Conservation (phyloP, 768 basidiomycete species). For the Lactarius akahatsu region DNA sequence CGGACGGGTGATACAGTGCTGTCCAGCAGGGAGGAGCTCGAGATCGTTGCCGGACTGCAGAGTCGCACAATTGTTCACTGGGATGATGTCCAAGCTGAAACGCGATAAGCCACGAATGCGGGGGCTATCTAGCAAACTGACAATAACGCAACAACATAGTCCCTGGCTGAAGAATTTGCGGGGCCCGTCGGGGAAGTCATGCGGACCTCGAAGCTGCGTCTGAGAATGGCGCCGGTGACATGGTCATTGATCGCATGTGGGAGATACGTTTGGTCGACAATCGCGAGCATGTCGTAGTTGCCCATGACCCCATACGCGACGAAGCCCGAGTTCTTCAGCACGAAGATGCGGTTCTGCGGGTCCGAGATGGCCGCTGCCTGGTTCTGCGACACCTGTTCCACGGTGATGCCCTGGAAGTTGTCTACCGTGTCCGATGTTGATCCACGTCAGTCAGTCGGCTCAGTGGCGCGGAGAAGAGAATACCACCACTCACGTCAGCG, state of each 20-base stretch:
- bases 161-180: slow-evolving; percentile 44
- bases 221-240: slow-evolving; percentile 61
- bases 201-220: slow-evolving; percentile 73
- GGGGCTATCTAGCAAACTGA: slow-evolving; percentile 35
- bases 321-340: slow-evolving; percentile 76
- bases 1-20: slow-evolving; percentile 82
- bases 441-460: too few species aligned
- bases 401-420: slow-evolving; percentile 73
- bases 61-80: slow-evolving; percentile 84
- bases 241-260: slow-evolving; percentile 57
- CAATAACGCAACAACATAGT: slow-evolving; percentile 77
- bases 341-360: slow-evolving; percentile 75
- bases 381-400: slow-evolving; percentile 88
- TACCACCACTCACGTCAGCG: slow-evolving; percentile 49
- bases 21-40: slow-evolving; percentile 74
- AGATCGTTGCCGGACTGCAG: slow-evolving; percentile 80
- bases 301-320: slow-evolving; percentile 77
- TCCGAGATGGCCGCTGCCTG: slow-evolving; percentile 78
- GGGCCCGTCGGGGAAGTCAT: slow-evolving; percentile 56
- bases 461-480: too few species aligned
- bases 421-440: slow-evolving; percentile 68
- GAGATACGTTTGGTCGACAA: slow-evolving; percentile 84
- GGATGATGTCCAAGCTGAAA: slow-evolving; percentile 72
- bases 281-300: slow-evolving; percentile 69
- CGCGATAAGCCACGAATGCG: too few species aligned